Evolutionary conservation across 2,329 filamentous ascomycete genomes (phyloP).

Genomic region (Aspergillus niger): DNA sequence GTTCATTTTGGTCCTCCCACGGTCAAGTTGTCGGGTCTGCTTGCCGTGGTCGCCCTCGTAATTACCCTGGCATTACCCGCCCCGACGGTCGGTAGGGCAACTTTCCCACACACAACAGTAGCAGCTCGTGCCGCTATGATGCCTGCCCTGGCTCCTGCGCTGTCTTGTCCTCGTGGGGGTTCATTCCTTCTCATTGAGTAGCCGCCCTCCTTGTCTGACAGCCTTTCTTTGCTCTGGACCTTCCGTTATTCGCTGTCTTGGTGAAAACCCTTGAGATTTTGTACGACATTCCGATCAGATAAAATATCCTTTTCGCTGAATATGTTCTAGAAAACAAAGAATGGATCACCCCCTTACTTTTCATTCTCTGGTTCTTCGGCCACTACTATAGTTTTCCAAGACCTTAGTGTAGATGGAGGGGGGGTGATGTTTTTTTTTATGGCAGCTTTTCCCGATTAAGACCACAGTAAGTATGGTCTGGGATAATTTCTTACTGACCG

Average conservation of each 20-base stretch:
- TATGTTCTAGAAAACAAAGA: conserved; percentile 8
- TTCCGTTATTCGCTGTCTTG: conserved; percentile 11
- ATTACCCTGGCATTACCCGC: conserved; percentile 15
- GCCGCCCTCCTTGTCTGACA: not conserved
- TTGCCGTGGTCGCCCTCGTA: conserved; percentile 14
- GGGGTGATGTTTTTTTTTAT: not conserved
- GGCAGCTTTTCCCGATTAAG: not conserved
- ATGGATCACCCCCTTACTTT: conserved; percentile 1
- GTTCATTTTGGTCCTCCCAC: not conserved
- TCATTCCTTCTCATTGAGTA: not conserved
- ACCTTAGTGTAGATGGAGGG: not conserved
- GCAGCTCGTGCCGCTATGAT: conserved; percentile 17
- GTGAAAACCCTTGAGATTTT: conserved; percentile 13
- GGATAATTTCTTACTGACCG: conserved; percentile 5
- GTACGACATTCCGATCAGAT: conserved; percentile 20
- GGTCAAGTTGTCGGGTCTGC: conserved; percentile 12
- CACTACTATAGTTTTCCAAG: not conserved
- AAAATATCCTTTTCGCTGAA: conserved; percentile 6
- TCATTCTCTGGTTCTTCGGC: not conserved
- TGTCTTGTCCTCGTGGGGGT: conserved; percentile 13
- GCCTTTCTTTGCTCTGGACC: not conserved
- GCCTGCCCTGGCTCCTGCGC: conserved; percentile 5
- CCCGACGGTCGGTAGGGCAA: conserved; percentile 7
- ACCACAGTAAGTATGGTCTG: not conserved
- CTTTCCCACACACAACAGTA: not conserved